These are phyloP conservation scores for Eucalyptus cloeziana DNA, from an alignment of 345 rosid species.

Conservation along the genomic window DNA sequence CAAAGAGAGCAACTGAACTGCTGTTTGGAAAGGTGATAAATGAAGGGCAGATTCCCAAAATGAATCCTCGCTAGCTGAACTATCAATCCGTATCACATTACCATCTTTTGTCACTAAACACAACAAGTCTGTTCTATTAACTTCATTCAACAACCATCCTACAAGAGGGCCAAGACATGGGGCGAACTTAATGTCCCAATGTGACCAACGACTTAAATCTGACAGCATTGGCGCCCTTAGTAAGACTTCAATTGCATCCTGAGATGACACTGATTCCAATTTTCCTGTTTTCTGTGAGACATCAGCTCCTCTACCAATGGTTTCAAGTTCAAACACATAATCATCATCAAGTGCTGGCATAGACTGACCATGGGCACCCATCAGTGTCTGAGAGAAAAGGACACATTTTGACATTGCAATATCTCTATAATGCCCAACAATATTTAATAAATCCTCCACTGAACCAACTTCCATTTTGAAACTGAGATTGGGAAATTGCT, in stretches of 20 bases:
- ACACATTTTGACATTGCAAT: constrained; percentile 44
- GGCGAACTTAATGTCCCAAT: constrained; percentile 71
- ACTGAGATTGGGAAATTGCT: constrained; percentile 59
- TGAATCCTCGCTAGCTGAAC: constrained; percentile 49
- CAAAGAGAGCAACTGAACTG: constrained; percentile 54
- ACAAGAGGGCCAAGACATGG: constrained; percentile 68
- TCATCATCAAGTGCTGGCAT: constrained; percentile 1
- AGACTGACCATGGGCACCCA: constrained; percentile 15
- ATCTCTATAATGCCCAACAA: constrained; percentile 19
- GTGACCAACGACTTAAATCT: constrained; percentile 67
- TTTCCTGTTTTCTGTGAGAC: background rate
- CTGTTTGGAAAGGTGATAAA: constrained; percentile 60
- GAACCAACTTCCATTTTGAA: constrained; percentile 41
- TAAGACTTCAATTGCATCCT: constrained; percentile 53
- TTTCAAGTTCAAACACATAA: background rate
- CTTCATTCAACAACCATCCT: constrained; percentile 57
- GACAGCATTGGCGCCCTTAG: constrained; percentile 68
- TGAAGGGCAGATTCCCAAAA: constrained; percentile 63
- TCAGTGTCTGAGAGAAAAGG: constrained; percentile 58
- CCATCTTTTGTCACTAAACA: constrained; percentile 81
- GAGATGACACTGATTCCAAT: constrained; percentile 26
- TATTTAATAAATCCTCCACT: constrained; percentile 33
- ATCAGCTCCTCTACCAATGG: background rate
- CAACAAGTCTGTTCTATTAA: constrained; percentile 40
- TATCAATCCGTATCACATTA: constrained; percentile 62